phyloP scores from a whole-genome alignment of 225 moss, liverwort and hornwort species.

The Takakia lepidozioides region DNA sequence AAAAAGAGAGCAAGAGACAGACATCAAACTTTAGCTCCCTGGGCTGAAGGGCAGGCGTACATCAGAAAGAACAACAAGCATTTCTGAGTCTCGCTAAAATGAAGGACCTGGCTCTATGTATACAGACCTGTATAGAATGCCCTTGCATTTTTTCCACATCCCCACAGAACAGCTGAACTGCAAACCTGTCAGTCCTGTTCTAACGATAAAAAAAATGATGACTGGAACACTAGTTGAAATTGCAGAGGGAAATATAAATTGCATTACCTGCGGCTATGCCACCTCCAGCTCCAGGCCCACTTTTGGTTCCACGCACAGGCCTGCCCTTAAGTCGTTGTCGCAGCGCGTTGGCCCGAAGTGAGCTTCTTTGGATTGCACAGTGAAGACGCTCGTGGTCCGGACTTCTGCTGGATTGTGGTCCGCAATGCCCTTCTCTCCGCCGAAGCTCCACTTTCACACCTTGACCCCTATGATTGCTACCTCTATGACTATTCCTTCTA shows the following conservation, averaged over 20 bases:
- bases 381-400: constrained; percentile 30
- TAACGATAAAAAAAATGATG: background rate
- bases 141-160: background rate
- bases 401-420: constrained; percentile 1
- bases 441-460: constrained; percentile 43
- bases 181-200: background rate
- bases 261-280: constrained; percentile 20
- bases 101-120: background rate
- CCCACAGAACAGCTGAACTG: background rate
- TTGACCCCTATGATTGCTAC: too few species aligned
- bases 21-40: too few species aligned
- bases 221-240: background rate
- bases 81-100: background rate
- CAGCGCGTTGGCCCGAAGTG: constrained; percentile 28
- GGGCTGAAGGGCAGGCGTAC: too few species aligned
- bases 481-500: too few species aligned
- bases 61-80: too few species aligned
- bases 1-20: too few species aligned
- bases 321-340: constrained; percentile 1
- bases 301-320: constrained; percentile 9
- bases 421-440: constrained; percentile 33
- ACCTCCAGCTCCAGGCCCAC: constrained; percentile 7
- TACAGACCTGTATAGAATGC: too few species aligned
- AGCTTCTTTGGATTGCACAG: constrained; percentile 44
- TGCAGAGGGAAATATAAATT: background rate